Percentiles rank a stretch among this genome's conserved stretches.
phyloP scores from a whole-genome alignment of 345 rosid species.

The Aurinia saxatilis region DNA sequence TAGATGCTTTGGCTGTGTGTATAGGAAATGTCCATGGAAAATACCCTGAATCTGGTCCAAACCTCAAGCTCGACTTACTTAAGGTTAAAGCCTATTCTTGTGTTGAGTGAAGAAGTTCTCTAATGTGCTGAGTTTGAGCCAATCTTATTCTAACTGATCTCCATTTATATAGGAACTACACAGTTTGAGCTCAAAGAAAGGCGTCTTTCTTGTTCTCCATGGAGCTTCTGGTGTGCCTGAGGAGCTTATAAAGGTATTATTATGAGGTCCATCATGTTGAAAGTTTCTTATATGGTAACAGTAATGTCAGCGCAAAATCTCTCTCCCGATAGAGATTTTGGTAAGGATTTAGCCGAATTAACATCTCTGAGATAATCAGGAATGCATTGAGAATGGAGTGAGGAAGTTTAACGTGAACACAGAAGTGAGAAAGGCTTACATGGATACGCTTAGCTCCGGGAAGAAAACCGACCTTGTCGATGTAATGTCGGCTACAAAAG shows the following conservation, averaged over 20 bases:
- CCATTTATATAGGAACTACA: conserved; percentile 48
- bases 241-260: conserved; percentile 61
- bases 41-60: conserved; percentile 83
- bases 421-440: conserved; percentile 74
- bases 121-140: neutral
- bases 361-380: conserved; percentile 33
- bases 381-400: conserved; percentile 65
- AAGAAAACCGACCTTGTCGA: conserved; percentile 59
- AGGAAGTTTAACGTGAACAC: conserved; percentile 94
- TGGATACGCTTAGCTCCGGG: conserved; percentile 49
- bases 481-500: conserved; percentile 65
- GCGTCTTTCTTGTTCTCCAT: conserved; percentile 81
- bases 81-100: conserved; percentile 37
- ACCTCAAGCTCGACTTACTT: conserved; percentile 78
- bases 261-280: neutral
- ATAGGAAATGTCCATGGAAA: conserved; percentile 98
- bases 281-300: neutral
- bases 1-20: conserved; percentile 92
- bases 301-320: neutral
- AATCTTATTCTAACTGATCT: conserved; percentile 9
- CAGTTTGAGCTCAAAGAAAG: conserved; percentile 58
- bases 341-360: neutral
- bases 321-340: neutral
- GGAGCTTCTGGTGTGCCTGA: conserved; percentile 88
- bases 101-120: neutral